These are phyloP conservation scores for Skeletonema marinoi DNA, from an alignment of 108 stramenopile genomes.

Conservation along the genomic window DNA sequence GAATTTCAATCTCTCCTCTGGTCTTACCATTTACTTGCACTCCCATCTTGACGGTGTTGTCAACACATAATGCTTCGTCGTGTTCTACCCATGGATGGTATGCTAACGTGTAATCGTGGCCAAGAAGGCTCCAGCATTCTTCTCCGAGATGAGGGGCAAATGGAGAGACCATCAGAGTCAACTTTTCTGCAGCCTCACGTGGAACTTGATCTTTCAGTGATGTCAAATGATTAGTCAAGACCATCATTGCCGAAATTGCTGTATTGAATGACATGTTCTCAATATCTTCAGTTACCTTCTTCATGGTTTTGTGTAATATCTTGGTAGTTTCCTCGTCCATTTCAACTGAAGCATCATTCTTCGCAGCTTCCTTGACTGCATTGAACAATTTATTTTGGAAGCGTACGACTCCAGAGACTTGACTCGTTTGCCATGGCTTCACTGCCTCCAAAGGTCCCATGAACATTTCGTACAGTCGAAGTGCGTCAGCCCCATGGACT, in stretches of 20 bases:
- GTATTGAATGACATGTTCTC: constrained; percentile 96
- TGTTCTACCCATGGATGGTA: constrained; percentile 95
- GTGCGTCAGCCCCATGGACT: constrained; percentile 92
- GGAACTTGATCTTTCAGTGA: constrained; percentile 80
- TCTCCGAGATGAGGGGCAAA: constrained; percentile 97
- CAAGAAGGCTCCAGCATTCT: constrained; percentile 96
- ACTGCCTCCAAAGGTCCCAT: constrained; percentile 98
- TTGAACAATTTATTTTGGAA: constrained; percentile 95
- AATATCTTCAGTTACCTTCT: constrained; percentile 96
- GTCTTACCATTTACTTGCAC: constrained; percentile 98
- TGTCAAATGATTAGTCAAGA: constrained; percentile 91
- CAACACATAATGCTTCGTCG: constrained; percentile 87
- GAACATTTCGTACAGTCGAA: constrained; percentile 98
- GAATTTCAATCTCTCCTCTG: constrained; percentile 87
- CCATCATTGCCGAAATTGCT: constrained; percentile 98
- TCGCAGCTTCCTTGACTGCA: constrained; percentile 65
- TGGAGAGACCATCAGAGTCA: constrained; percentile 94
- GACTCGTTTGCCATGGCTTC: constrained; percentile 98
- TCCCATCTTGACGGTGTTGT: constrained; percentile 86
- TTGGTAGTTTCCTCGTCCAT: constrained; percentile 86
- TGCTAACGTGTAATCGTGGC: constrained; percentile 80
- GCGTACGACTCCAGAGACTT: constrained; percentile 94
- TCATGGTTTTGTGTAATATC: constrained; percentile 95
- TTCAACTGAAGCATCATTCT: constrained; percentile 44
- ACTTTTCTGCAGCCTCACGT: constrained; percentile 78